phyloP scores from a whole-genome alignment of 2,329 filamentous ascomycete species.

The Alternaria viburni region DNA sequence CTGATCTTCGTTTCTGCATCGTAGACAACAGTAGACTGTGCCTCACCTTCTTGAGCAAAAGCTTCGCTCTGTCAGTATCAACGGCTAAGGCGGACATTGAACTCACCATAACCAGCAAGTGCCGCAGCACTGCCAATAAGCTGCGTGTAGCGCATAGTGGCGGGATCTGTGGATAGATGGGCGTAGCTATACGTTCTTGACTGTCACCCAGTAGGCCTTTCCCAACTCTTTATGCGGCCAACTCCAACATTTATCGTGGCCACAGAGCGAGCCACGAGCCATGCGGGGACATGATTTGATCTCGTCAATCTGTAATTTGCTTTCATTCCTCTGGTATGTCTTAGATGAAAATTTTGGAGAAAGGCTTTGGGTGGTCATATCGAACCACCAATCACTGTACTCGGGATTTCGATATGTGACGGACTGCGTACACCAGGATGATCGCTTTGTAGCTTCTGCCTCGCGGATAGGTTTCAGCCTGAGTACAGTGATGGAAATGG shows the following conservation, averaged over 20 bases:
- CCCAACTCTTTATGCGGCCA: slow-evolving; percentile 32
- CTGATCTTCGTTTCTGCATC: slow-evolving; percentile 41
- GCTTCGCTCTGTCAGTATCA: slow-evolving; percentile 23
- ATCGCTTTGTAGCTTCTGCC: slow-evolving; percentile 16
- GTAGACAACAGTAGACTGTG: slow-evolving; percentile 36
- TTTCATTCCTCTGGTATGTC: slow-evolving; percentile 28
- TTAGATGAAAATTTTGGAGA: slow-evolving; percentile 33
- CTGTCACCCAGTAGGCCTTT: slow-evolving; percentile 4
- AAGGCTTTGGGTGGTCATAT: slow-evolving; percentile 14
- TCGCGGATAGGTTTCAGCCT: slow-evolving; percentile 33
- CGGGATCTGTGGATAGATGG: not conserved
- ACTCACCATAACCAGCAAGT: slow-evolving; percentile 34
- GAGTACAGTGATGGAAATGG: slow-evolving; percentile 20
- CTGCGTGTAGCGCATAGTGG: slow-evolving; percentile 38
- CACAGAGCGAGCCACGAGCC: slow-evolving; percentile 15
- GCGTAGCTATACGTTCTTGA: slow-evolving; percentile 8
- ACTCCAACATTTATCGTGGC: slow-evolving; percentile 11
- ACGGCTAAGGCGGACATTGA: not conserved
- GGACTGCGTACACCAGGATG: slow-evolving; percentile 21
- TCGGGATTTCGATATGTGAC: slow-evolving; percentile 26
- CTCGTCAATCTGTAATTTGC: slow-evolving; percentile 26
- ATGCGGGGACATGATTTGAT: slow-evolving; percentile 15
- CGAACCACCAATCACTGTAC: slow-evolving; percentile 29
- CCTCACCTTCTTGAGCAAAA: slow-evolving; percentile 39
- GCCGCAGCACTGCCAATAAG: slow-evolving; percentile 35